Base-by-base conservation (phyloP, 1,284 basidiomycete genomes). In the Melanopsichium pennsylvanicum region DNA sequence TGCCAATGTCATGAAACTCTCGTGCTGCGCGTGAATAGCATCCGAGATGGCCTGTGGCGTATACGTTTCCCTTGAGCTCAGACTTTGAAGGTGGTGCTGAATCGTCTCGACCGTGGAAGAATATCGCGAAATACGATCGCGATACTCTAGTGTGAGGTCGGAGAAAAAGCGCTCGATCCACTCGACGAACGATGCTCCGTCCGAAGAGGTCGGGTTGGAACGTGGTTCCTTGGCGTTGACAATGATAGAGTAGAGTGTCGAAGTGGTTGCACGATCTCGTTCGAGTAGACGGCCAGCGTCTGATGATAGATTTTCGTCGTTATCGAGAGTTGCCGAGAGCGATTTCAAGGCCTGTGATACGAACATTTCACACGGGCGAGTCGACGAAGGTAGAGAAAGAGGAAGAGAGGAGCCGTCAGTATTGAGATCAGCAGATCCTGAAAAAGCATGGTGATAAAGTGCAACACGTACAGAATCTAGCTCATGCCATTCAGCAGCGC, bases 1-100 rank as follows among this genome's bases (percentile, higher is more conserved):
- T n/a, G 79, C 78, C 23, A 81, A 38, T 9, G 68, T 62, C 78
- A 81, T 80, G 38, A 81, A 80, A 18, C 61, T 67, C 11, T 67
- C 51, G 38, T 81, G 77, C 43, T 81, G 79, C 3, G 73, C 61
- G 5, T 72, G 68, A 42, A 81, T 78, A 4, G 69, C 67, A 35
- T 80, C 71, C 12, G 66, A 62, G 35, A 81, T 81, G 18, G 63
- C 72, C 19, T 74, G 69, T 0, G 77, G 77, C 3, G 72, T 72
- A 31, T 75, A 70, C 23, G 64, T 62, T 32, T 76, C 74, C 11
- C 64, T 47, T n/a, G 55, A 45, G 16, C 55, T 63, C 21, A 78
- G 34, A n/a, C 63, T 59, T 16, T 60, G 40, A 6, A 80, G 54
- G 33, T 80, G 76, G 7, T 72, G 70, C 37, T 75, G 68, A 40